Evolutionary conservation across 2,329 filamentous ascomycete genomes (phyloP).

Genomic region (Xylariales sp.): DNA sequence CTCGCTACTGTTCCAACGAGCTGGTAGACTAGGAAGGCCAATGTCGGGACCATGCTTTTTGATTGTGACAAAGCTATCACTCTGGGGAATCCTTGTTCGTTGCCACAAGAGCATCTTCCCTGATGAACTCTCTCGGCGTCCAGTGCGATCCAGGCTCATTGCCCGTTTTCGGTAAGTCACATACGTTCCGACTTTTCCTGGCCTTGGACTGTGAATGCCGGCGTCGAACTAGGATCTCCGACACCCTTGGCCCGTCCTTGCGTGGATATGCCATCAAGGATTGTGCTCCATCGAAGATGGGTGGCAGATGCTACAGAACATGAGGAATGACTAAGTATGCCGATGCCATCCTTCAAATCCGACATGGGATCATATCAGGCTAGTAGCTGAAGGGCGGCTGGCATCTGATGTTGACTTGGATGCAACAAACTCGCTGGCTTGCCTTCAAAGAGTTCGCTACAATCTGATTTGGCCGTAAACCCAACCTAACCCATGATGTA

Average conservation of each 20-base stretch:
- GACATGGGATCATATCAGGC: conserved; percentile 5
- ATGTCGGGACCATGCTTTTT: conserved; percentile 9
- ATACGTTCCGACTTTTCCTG: conserved; percentile 7
- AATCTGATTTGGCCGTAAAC: too few relatives aligned
- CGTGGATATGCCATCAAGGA: neutral
- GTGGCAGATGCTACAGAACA: neutral
- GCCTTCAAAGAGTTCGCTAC: neutral
- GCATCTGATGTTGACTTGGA: neutral
- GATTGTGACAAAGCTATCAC: conserved; percentile 3
- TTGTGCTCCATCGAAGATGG: conserved; percentile 4
- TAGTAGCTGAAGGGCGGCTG: neutral
- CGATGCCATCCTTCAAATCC: conserved; percentile 1
- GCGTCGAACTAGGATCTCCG: neutral
- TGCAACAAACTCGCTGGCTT: conserved; percentile 1
- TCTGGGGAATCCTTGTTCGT: conserved; percentile 6
- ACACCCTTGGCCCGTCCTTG: neutral
- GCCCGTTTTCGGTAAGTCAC: conserved; percentile 6
- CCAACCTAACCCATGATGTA: too few relatives aligned
- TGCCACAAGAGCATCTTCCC: neutral
- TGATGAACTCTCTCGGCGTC: neutral
- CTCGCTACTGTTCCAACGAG: neutral
- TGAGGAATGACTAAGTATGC: conserved; percentile 3
- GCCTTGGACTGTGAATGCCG: neutral
- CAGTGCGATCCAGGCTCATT: conserved; percentile 1
- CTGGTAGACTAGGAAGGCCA: neutral